Conservation (phyloP, 108 stramenopile genomes). For the Ochromonas danica region DNA sequence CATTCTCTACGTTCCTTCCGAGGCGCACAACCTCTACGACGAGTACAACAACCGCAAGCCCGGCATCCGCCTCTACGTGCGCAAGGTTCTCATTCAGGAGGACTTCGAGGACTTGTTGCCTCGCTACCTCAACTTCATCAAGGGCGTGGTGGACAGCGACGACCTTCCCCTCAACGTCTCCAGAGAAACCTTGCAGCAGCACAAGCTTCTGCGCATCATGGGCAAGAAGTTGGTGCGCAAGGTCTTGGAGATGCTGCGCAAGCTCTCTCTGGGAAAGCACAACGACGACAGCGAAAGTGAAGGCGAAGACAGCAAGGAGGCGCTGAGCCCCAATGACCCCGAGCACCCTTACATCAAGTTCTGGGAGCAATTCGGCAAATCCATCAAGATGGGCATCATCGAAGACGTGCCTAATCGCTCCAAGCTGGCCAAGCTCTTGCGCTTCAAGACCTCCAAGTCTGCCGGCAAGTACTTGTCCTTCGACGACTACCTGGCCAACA, state of each 20-base stretch:
- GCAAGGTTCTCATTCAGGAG: slow-evolving; percentile 96
- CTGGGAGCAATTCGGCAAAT: slow-evolving; percentile 87
- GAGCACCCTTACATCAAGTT: slow-evolving; percentile 78
- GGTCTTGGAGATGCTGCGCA: slow-evolving; percentile 87
- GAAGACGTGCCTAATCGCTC: slow-evolving; percentile 88
- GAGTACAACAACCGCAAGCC: slow-evolving; percentile 60
- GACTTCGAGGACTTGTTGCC: slow-evolving; percentile 95
- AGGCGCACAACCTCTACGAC: slow-evolving; percentile 61
- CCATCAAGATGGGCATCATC: slow-evolving; percentile 92
- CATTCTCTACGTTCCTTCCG: slow-evolving; percentile 85
- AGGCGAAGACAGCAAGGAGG: slow-evolving; percentile 34
- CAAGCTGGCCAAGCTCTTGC: slow-evolving; percentile 86
- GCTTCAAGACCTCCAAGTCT: slow-evolving; percentile 78
- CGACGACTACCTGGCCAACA: slow-evolving; percentile 82
- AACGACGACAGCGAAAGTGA: slow-evolving; percentile 36
- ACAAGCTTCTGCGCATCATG: slow-evolving; percentile 92
- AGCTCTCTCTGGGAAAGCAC: slow-evolving; percentile 63
- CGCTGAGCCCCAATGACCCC: slow-evolving; percentile 55
- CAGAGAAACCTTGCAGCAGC: slow-evolving; percentile 93
- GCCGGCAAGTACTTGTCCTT: slow-evolving; percentile 66
- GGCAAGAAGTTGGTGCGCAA: slow-evolving; percentile 99
- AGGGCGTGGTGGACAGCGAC: slow-evolving; percentile 97
- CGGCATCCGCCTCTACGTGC: slow-evolving; percentile 80
- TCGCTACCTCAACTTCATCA: slow-evolving; percentile 85
- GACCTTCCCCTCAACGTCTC: slow-evolving; percentile 99